Percentiles rank a stretch among this genome's conserved stretches.
These are phyloP conservation scores for Hyaloscypha hepaticicola DNA, from an alignment of 495 filamentous ascomycete genomes.

Conservation along the genomic window DNA sequence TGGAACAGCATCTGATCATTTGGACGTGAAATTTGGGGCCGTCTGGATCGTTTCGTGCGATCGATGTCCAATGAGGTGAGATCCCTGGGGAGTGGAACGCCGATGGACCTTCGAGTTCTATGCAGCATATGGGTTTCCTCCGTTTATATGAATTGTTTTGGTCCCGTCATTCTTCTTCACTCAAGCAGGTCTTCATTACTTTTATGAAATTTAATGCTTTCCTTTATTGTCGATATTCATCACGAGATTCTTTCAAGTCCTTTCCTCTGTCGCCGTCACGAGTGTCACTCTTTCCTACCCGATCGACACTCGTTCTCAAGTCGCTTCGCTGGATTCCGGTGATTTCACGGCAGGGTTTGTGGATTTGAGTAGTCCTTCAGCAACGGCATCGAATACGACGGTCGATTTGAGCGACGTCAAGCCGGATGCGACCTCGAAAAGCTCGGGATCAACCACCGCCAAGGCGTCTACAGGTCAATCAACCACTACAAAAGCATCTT, in stretches of 20 bases:
- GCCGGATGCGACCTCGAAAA: background rate
- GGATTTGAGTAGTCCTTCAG: background rate
- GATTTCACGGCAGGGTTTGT: background rate
- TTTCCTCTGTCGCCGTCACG: conserved; percentile 13
- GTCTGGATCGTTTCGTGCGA: background rate
- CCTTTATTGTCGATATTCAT: conserved; percentile 10
- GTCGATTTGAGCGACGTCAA: background rate
- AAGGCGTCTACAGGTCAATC: background rate
- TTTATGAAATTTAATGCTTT: conserved; percentile 8
- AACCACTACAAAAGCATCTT: background rate
- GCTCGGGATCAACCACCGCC: background rate
- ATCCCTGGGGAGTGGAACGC: background rate
- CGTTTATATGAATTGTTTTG: background rate
- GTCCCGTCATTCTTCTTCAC: background rate
- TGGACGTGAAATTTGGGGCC: background rate
- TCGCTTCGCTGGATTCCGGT: background rate
- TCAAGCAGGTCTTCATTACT: conserved; percentile 1
- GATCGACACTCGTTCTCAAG: conserved; percentile 7
- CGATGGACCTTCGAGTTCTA: background rate
- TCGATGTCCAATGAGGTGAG: background rate
- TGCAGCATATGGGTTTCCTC: background rate
- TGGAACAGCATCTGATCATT: conserved; percentile 12
- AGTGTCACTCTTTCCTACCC: conserved; percentile 14
- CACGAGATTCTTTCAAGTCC: conserved; percentile 13
- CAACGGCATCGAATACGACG: background rate